Conservation (phyloP, 2,329 filamentous ascomycete genomes). For the Talaromyces marneffei region DNA sequence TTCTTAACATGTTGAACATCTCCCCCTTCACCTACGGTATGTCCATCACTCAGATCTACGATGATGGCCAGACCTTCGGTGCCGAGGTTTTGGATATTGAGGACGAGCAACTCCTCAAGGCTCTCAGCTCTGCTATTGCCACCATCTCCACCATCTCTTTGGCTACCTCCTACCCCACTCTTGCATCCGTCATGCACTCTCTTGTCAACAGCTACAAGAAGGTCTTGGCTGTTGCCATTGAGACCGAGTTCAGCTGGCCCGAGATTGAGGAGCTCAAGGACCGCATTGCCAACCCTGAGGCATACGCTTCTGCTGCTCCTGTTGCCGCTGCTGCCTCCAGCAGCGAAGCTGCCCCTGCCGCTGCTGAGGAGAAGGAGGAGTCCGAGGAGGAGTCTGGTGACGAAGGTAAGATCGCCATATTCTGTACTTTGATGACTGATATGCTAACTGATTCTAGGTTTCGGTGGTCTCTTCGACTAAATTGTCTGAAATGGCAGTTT, state of each 20-base stretch:
- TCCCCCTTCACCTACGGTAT: slow-evolving; percentile 99
- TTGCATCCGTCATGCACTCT: slow-evolving; percentile 94
- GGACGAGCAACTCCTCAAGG: slow-evolving; percentile 85
- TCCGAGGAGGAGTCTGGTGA: slow-evolving; percentile 62
- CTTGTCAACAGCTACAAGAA: slow-evolving; percentile 99
- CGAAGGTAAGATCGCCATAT: slow-evolving; percentile 37
- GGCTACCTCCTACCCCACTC: slow-evolving; percentile 88
- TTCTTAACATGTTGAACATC: slow-evolving; percentile 99
- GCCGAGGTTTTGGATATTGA: slow-evolving; percentile 83
- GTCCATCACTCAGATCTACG: slow-evolving; percentile 93
- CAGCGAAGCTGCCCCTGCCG: slow-evolving; percentile 47
- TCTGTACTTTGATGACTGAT: background rate
- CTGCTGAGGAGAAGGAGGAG: slow-evolving; percentile 53
- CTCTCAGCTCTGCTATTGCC: slow-evolving; percentile 72
- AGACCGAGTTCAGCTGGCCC: slow-evolving; percentile 89
- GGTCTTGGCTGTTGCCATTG: slow-evolving; percentile 73
- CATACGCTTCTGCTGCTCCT: slow-evolving; percentile 80
- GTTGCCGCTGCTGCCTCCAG: slow-evolving; percentile 54
- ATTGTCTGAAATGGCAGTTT: slow-evolving; percentile 19
- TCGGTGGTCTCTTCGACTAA: slow-evolving; percentile 75
- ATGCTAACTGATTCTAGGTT: slow-evolving; percentile 48
- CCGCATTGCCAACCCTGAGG: slow-evolving; percentile 97
- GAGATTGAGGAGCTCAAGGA: slow-evolving; percentile 98
- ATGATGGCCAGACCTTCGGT: slow-evolving; percentile 89
- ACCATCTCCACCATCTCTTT: slow-evolving; percentile 89